Conservation (phyloP, 2,329 filamentous ascomycete genomes). For the Fusarium domesticum region DNA sequence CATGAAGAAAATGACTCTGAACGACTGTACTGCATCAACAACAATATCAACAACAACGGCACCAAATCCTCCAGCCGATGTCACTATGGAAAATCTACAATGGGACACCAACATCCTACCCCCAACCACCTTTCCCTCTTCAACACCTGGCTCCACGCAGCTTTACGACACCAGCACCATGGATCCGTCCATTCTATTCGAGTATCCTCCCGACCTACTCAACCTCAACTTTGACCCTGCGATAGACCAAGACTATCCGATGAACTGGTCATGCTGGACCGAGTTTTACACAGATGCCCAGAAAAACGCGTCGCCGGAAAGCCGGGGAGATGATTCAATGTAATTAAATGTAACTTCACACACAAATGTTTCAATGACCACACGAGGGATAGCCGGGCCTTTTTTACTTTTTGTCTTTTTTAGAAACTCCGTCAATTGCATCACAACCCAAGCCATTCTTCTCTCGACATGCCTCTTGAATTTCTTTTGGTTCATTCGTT, state of each 20-base stretch:
- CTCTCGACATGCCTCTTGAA: slow-evolving; percentile 27
- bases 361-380: too few species aligned
- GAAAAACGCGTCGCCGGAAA: slow-evolving; percentile 32
- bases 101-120: slow-evolving; percentile 4
- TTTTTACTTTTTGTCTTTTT: slow-evolving; percentile 13
- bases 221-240: slow-evolving; percentile 24
- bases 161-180: slow-evolving; percentile 28
- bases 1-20: slow-evolving; percentile 26
- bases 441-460: slow-evolving; percentile 18
- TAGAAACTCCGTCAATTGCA: slow-evolving; percentile 32
- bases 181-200: slow-evolving; percentile 31
- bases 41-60: slow-evolving; percentile 1
- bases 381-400: too few species aligned
- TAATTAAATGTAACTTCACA: too few species aligned
- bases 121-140: slow-evolving; percentile 1
- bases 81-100: slow-evolving; percentile 12
- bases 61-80: slow-evolving; percentile 2
- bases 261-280: slow-evolving; percentile 41
- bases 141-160: slow-evolving; percentile 9
- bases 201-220: slow-evolving; percentile 27
- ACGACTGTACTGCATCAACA: slow-evolving; percentile 4
- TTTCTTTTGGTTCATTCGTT: slow-evolving; percentile 45
- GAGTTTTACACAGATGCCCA: slow-evolving; percentile 44
- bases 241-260: slow-evolving; percentile 19
- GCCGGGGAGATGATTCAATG: slow-evolving; percentile 9